A percentile compares a stretch with the other conserved stretches of the same genome.
phyloP scores from a whole-genome alignment of 2,329 filamentous ascomycete genomes.

The Microcyclosporella mali region DNA sequence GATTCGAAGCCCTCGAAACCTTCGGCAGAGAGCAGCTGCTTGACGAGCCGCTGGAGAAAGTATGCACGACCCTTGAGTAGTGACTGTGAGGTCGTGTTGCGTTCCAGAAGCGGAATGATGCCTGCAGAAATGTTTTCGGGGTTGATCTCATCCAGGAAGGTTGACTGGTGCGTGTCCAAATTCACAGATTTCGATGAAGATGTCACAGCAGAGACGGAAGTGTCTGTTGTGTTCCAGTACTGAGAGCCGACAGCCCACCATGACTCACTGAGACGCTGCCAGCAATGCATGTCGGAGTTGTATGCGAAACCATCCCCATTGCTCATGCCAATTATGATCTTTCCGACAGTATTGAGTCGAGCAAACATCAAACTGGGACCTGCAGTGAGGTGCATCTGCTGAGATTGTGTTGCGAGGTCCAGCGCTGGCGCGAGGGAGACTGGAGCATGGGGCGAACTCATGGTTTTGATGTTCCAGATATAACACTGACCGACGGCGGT shows the following conservation, averaged over 20 bases:
- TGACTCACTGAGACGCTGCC: constrained; percentile 91
- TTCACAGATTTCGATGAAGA: constrained; percentile 44
- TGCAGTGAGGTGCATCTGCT: constrained; percentile 70
- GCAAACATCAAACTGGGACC: constrained; percentile 85
- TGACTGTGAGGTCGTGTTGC: constrained; percentile 90
- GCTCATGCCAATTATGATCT: constrained; percentile 81
- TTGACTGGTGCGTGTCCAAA: constrained; percentile 9
- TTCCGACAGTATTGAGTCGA: constrained; percentile 79
- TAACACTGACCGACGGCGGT: constrained; percentile 83
- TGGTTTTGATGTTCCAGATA: constrained; percentile 84
- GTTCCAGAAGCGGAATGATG: constrained; percentile 86
- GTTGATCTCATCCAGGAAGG: constrained; percentile 40
- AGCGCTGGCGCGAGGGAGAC: constrained; percentile 83
- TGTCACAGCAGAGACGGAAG: constrained; percentile 73
- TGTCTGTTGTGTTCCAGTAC: constrained; percentile 98
- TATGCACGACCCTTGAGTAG: constrained; percentile 87
- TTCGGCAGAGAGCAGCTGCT: constrained; percentile 77
- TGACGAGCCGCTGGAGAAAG: constrained; percentile 84
- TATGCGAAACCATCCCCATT: constrained; percentile 95
- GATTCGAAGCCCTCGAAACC: constrained; percentile 91
- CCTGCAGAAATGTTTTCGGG: constrained; percentile 71
- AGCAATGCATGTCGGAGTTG: constrained; percentile 74
- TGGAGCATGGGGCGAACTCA: constrained; percentile 73
- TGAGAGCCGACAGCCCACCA: constrained; percentile 99
- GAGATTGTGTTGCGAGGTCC: constrained; percentile 73